Evolutionary conservation across 2,329 filamentous ascomycete genomes (phyloP), one percentile per base, ranked within the genome.

Genomic region (Colletotrichum theobromicola): DNA sequence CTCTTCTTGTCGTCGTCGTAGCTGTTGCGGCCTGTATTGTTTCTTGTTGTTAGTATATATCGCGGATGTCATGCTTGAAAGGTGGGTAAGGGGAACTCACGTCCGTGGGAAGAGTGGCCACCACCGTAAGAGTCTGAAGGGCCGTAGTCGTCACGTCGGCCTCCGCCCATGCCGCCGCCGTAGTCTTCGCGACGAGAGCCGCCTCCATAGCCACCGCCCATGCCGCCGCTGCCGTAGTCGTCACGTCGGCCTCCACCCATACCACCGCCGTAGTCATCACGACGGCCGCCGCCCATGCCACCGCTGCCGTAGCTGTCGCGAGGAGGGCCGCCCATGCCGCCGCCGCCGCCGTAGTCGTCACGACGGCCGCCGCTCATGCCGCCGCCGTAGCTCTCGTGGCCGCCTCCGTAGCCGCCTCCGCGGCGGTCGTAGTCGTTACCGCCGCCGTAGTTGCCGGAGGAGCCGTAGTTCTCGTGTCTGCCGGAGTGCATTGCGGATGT

Each of bases 381-480:
- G 12, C 61, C 24, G 37, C 37, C 42, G 30, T 32, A 30, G 63
- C 55, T 67, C 26, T 57, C 64, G 53, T 34, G 50, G 34, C 50
- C 67, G 12, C 64, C 64, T 15, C 53, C 32, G 64, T 72, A 62
- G 32, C 65, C 46, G 3, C 64, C 70, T 55, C 64, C 64, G 2
- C 70, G 35, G 21, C 67, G 63, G 63, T 66, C 70, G 13, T 67
- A 67, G 70, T 67, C 65, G 37, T 42, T 28, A 21, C 55, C 42
- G 21, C 71, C 60, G 34, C 60, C 67, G 67, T 71, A 71, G 53
- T 68, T 69, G 34, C 62, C 69, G 4, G 72, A 67, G 67, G 66
- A 60, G 35, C 72, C 72, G 57, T 74, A 72, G 67, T 74, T 74
- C 15, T 72, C 68, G 24, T 72, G 62, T 72, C 72, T 72, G 30